Base-by-base conservation (phyloP, 2,329 filamentous ascomycete species). In the Pyrenochaeta sp. region DNA sequence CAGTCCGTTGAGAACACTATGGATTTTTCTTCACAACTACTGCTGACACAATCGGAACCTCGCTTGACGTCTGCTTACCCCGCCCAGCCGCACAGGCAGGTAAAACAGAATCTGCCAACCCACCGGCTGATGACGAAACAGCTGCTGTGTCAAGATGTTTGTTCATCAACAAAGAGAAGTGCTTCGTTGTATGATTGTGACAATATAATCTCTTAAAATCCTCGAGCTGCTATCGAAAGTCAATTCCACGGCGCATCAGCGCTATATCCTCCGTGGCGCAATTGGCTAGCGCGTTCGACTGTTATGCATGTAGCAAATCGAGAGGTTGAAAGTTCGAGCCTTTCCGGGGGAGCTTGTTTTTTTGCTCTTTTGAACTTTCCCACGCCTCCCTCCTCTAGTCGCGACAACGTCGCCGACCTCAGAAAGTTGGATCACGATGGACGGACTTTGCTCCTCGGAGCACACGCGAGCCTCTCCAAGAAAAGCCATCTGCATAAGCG, bases 241-340 rank as follows among this genome's bases (percentile, higher is more conserved):
- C 31, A 54, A 49, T 20, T 41, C 23, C 52, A 49, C 47, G 47
- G 27, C 52, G 43, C 47, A 42, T 37, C 47, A 33, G 31, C 23
- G 12, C 32, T 32, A 47, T 35, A 66, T 73, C 69, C 68, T 71
- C 70, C 68, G 64, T 74, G 71, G 70, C 72, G 72, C 72, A 75
- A 75, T 75, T 83, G 82, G 81, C 79, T 83, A 83, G 81, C 81
- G 81, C 81, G 82, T 84, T 78, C 79, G 81, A 83, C 81, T 83
- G 81, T 83, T 82, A 80, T 32, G 17, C 10, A 35, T 14, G 40
- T 56, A 51, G 48, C 43, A 37, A 15, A 60, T 58, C 59, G 52
- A 50, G 56, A 65, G 54, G 61, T 64, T 66, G 55, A 56, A 64
- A 61, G 60, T 65, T 66, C 63, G 55, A 66, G 63, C 63, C 61